phyloP scores from a whole-genome alignment of 352 stramenopile genomes.

The Globisporangium nagaii region DNA sequence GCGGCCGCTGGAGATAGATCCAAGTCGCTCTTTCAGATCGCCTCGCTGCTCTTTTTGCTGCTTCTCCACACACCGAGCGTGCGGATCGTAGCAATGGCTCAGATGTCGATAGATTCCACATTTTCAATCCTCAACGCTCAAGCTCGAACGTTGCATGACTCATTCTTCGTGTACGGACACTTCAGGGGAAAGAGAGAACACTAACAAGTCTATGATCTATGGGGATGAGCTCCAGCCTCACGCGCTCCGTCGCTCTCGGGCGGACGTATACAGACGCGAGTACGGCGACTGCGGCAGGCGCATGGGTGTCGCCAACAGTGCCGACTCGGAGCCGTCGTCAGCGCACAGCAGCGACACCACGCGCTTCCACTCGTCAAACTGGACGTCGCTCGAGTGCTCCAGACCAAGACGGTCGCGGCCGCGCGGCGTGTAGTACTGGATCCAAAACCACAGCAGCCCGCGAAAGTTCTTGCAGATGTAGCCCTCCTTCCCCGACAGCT shows the following conservation, averaged over 20 bases:
- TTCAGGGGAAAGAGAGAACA: too few relatives aligned
- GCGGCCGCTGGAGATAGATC: conserved; percentile 12
- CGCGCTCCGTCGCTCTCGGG: conserved; percentile 4
- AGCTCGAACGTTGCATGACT: not conserved
- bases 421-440: conserved; percentile 93
- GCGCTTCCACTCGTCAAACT: conserved; percentile 91
- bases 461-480: conserved; percentile 90
- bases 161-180: not conserved
- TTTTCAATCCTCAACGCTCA: too few relatives aligned
- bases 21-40: not conserved
- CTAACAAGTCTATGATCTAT: conserved; percentile 4
- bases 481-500: conserved; percentile 50
- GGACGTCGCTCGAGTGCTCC: conserved; percentile 93
- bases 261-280: conserved; percentile 41
- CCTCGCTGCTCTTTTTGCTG: not conserved
- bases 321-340: conserved; percentile 87
- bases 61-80: not conserved
- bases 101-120: not conserved
- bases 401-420: conserved; percentile 91
- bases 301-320: conserved; percentile 59
- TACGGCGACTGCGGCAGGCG: conserved; percentile 62
- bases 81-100: not conserved
- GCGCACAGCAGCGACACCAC: conserved; percentile 89
- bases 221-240: not conserved
- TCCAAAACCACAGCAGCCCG: conserved; percentile 93